phyloP scores from a whole-genome alignment of 345 rosid genomes.

The Pseudoturritis turrita region DNA sequence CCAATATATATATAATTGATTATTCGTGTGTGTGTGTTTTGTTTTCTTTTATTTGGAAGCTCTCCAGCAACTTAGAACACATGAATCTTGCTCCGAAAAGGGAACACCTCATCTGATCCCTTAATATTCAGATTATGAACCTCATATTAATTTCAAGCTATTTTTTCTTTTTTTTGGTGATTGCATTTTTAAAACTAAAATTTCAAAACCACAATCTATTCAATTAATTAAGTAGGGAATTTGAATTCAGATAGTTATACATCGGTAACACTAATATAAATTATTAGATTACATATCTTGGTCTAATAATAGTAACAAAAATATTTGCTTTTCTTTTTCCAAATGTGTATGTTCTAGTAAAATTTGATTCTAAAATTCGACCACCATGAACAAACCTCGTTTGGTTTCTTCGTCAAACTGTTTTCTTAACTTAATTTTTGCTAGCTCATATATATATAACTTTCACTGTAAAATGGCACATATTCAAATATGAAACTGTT shows the following conservation, averaged over 20 bases:
- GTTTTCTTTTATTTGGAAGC: conserved; percentile 6
- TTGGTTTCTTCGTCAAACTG: not conserved
- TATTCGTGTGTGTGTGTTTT: conserved; percentile 4
- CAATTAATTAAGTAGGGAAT: not conserved
- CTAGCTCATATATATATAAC: too few relatives aligned
- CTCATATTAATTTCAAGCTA: not conserved
- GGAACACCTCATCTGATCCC: not conserved
- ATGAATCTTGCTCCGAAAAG: not conserved
- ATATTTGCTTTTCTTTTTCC: not conserved
- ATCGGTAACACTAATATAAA: too few relatives aligned
- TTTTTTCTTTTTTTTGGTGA: not conserved
- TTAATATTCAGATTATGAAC: not conserved
- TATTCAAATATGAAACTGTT: too few relatives aligned
- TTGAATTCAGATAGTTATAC: too few relatives aligned
- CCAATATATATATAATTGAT: conserved; percentile 14
- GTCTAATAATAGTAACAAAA: not conserved
- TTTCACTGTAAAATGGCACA: too few relatives aligned
- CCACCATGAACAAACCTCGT: not conserved
- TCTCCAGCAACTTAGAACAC: not conserved
- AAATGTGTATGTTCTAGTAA: not conserved
- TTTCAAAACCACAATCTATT: not conserved
- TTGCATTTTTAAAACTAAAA: not conserved
- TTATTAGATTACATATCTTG: too few relatives aligned
- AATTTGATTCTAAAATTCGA: not conserved
- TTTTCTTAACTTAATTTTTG: not conserved